These are phyloP conservation scores for Scleroderma citrinum DNA, from an alignment of 768 basidiomycete species.

Conservation along the genomic window DNA sequence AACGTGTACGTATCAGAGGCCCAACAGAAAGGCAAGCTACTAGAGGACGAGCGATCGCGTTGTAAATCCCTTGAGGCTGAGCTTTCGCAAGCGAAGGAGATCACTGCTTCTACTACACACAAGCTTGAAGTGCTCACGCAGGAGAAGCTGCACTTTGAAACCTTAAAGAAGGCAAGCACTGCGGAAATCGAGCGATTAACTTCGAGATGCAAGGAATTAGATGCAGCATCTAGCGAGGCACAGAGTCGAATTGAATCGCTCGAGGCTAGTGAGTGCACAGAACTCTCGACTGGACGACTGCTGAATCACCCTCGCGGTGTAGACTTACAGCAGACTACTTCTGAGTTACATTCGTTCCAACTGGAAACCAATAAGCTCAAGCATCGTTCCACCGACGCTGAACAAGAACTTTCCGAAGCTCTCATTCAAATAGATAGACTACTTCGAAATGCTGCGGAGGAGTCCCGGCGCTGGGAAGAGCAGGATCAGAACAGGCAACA, in stretches of 20 bases:
- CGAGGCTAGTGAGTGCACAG: slow-evolving; percentile 16
- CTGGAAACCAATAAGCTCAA: slow-evolving; percentile 9
- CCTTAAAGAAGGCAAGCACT: slow-evolving; percentile 6
- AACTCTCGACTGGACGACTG: slow-evolving; percentile 23
- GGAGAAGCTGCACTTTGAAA: slow-evolving; percentile 22
- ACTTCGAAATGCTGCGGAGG: slow-evolving; percentile 7
- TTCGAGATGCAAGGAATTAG: slow-evolving; percentile 5
- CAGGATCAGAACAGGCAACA: slow-evolving; percentile 56
- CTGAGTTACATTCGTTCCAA: slow-evolving; percentile 12
- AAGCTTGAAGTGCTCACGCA: slow-evolving; percentile 15
- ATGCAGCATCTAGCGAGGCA: slow-evolving; percentile 8
- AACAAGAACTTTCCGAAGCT: slow-evolving; percentile 17
- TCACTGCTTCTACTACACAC: slow-evolving; percentile 5
- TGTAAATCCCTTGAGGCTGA: slow-evolving; percentile 15
- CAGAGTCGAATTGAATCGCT: slow-evolving; percentile 9
- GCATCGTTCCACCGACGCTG: slow-evolving; percentile 11
- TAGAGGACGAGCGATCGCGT: slow-evolving; percentile 17
- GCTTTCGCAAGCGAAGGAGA: slow-evolving; percentile 16
- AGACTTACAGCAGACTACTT: slow-evolving; percentile 17
- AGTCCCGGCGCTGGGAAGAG: slow-evolving; percentile 19
- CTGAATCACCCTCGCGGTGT: slow-evolving; percentile 13
- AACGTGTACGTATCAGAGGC: slow-evolving; percentile 11
- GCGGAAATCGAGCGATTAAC: slow-evolving; percentile 15
- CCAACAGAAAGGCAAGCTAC: slow-evolving; percentile 6
- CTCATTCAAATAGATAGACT: slow-evolving; percentile 15